Conservation (phyloP, 306 rosid species). For the Vicia sativa region DNA sequence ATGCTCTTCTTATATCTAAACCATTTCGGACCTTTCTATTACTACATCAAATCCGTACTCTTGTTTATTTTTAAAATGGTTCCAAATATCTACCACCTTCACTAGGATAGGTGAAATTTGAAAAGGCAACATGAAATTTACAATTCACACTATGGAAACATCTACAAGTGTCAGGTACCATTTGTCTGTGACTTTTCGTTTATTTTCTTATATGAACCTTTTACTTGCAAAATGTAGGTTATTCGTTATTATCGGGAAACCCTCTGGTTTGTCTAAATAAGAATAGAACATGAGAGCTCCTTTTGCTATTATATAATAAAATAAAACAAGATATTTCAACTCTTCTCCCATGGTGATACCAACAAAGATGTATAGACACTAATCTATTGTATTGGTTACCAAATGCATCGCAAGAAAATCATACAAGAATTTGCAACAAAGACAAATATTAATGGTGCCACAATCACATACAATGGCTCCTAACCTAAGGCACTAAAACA, state of each 20-base stretch:
- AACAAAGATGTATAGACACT: constrained; percentile 4
- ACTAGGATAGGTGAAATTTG: no score
- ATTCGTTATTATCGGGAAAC: neutral
- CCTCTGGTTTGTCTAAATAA: neutral
- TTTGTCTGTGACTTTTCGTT: no score
- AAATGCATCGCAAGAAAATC: constrained; percentile 29
- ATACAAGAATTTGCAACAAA: constrained; percentile 37
- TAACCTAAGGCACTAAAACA: constrained; percentile 21
- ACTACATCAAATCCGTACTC: no score
- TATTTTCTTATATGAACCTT: neutral
- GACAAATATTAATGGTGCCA: constrained; percentile 17
- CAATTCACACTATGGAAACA: no score
- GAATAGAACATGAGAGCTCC: neutral
- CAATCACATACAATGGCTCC: constrained; percentile 22
- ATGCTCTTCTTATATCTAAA: no score
- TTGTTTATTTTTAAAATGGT: no score
- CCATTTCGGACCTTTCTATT: no score
- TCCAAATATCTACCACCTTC: no score
- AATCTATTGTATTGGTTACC: neutral
- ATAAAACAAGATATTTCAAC: neutral
- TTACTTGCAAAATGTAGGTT: neutral
- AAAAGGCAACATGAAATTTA: no score
- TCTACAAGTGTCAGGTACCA: no score
- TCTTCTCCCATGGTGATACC: neutral
- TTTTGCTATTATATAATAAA: neutral